phyloP scores from a whole-genome alignment of 1,139 yeast genomes.

The Taphrina populina region DNA sequence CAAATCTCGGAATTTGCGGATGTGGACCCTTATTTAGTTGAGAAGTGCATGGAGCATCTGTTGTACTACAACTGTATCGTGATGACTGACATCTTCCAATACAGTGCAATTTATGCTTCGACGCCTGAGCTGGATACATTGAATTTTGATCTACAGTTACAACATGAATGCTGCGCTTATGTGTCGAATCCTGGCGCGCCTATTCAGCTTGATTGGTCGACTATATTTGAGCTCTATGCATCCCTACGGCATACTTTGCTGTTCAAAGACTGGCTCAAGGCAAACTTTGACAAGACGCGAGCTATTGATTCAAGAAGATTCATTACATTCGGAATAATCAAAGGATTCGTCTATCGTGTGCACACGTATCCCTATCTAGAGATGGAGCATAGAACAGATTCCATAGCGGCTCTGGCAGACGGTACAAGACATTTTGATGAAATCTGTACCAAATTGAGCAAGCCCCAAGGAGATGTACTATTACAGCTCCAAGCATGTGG shows the following conservation, averaged over 20 bases:
- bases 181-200: constrained; percentile 46
- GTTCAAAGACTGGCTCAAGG: constrained; percentile 75
- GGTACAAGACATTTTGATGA: constrained; percentile 67
- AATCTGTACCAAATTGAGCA: constrained; percentile 66
- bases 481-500: constrained; percentile 35
- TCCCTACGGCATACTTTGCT: constrained; percentile 67
- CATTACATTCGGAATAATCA: constrained; percentile 78
- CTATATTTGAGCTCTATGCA: constrained; percentile 61
- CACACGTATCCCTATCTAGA: constrained; percentile 67
- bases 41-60: constrained; percentile 85
- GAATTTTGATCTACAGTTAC: constrained; percentile 62
- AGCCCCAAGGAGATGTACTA: constrained; percentile 55
- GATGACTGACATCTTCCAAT: constrained; percentile 83
- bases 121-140: constrained; percentile 74
- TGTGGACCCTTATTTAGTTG: constrained; percentile 74
- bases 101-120: constrained; percentile 82
- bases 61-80: constrained; percentile 85
- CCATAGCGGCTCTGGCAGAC: constrained; percentile 53
- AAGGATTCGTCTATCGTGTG: constrained; percentile 79
- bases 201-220: constrained; percentile 53
- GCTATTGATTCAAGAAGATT: constrained; percentile 80
- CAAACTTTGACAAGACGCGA: constrained; percentile 58
- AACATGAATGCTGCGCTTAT: constrained; percentile 83
- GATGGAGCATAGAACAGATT: constrained; percentile 46
- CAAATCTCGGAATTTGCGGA: constrained; percentile 76